Evolutionary conservation across 2,329 filamentous ascomycete species (phyloP), one percentile per base, ranked within the genome.

Genomic region (Periconia macrospinosa): DNA sequence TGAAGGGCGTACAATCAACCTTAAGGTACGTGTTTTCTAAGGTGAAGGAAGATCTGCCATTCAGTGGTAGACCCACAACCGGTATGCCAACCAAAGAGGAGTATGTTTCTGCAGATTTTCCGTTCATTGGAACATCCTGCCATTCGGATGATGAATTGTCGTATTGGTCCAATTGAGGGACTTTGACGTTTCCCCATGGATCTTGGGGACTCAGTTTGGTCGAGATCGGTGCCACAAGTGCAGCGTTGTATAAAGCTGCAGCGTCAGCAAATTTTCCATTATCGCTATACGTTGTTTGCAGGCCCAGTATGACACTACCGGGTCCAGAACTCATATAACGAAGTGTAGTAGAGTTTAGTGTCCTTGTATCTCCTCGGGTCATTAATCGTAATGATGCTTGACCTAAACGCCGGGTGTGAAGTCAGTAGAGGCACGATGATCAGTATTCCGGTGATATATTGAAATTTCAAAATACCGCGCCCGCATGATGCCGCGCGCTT

Each of bases 361-460:
- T 53, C 3, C 33, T 27, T 10, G 40, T 15, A 6, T 53, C 14
- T 15, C 56, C 49, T 23, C 57, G 62, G 5, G 43, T 23, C 54
- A 75, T 57, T 1, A 74, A 19, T 13, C 71, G 66, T 1, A 75
- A 58, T 2, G 70, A 71, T 8, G 69, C 71, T 51, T 75, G 71
- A 40, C 72, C 23, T 27, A 27, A 27, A 27, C 8, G 8, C 8
- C 23, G 23, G 8, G 23, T 27, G 23, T 27, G 8, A 27, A 8
- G 23, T 27, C 23, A 27, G 23, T 8, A 8, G 23, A 8, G 8
- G 8, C 8, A 27, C 3, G 8, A 27, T 27, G 8, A 27, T n/a
- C 23, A 27, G 23, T 27, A 27, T 5, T 27, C 8, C 23, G 8
- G 8, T 27, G 8, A 27, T 27, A 27, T 3, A 27, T 5, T 27